Evolutionary conservation across 805 yeast genomes (phyloP).

Genomic region (Saturnispora silvae): DNA sequence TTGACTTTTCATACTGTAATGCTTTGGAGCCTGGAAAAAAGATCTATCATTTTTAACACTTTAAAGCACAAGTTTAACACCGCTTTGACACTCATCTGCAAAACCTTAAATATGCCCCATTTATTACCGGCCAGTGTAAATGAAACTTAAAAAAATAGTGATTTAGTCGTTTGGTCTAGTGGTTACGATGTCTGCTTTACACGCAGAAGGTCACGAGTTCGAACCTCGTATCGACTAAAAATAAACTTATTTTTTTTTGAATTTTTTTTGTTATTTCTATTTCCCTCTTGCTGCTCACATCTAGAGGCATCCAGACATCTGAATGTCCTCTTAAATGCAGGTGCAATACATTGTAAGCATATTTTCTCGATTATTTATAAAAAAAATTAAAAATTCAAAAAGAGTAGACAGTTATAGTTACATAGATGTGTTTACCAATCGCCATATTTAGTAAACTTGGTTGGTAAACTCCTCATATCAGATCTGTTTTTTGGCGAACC

Average conservation of each 20-base stretch:
- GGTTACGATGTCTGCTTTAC: conserved; percentile 33
- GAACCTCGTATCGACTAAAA: conserved; percentile 27
- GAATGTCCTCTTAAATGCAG: too few species aligned
- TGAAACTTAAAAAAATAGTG: background rate
- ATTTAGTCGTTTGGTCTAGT: conserved; percentile 30
- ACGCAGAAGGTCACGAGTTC: conserved; percentile 34
- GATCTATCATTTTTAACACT: too few species aligned
- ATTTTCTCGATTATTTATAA: background rate
- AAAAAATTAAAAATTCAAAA: background rate
- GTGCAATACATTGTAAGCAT: too few species aligned
- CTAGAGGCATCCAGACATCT: too few species aligned
- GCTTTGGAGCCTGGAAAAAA: too few species aligned
- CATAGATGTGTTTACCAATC: conserved; percentile 15
- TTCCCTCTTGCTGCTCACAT: background rate
- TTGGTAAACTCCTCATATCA: conserved; percentile 24
- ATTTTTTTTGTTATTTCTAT: background rate
- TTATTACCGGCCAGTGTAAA: too few species aligned
- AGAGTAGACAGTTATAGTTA: too few species aligned
- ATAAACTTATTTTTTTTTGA: too few species aligned
- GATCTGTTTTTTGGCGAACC: conserved; percentile 16
- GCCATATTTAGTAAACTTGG: conserved; percentile 24
- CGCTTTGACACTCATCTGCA: too few species aligned
- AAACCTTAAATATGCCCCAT: too few species aligned
- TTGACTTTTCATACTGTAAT: too few species aligned
- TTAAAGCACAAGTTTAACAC: too few species aligned